Percentiles rank a stretch among this genome's conserved stretches.
Conservation (phyloP, 331 rosid species). For the Ulmus americana region DNA sequence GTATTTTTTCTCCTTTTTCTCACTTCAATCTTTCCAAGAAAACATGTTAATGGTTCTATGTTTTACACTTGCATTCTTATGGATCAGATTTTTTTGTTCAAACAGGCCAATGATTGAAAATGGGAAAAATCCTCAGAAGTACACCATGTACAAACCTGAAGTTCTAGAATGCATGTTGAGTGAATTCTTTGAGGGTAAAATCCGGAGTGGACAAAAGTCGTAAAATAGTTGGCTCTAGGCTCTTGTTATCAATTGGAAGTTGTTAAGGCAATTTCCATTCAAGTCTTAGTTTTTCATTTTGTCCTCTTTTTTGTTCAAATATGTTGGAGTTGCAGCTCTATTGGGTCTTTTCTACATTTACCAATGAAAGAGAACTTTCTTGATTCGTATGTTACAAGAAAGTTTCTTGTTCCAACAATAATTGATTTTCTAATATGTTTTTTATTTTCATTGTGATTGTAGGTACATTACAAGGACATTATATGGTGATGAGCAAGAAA, state of each 20-base stretch:
- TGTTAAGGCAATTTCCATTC: too few relatives aligned
- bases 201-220: too few relatives aligned
- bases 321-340: background rate
- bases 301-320: too few relatives aligned
- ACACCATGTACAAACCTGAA: slow-evolving; percentile 59
- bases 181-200: slow-evolving; percentile 85
- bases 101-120: slow-evolving; percentile 80
- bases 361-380: background rate
- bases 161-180: slow-evolving; percentile 69
- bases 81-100: slow-evolving; percentile 10
- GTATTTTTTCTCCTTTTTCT: slow-evolving; percentile 23
- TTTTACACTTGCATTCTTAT: background rate
- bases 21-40: too few relatives aligned
- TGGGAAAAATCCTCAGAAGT: slow-evolving; percentile 77
- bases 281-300: too few relatives aligned
- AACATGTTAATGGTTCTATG: too few relatives aligned
- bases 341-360: background rate
- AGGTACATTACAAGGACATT: slow-evolving; percentile 83
- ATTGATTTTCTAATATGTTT: background rate
- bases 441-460: slow-evolving; percentile 31
- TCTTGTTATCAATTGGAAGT: too few relatives aligned
- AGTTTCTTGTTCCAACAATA: background rate
- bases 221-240: too few relatives aligned
- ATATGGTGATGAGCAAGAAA: slow-evolving; percentile 60
- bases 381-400: background rate